phyloP scores from a whole-genome alignment of 768 basidiomycete species.

The Serendipita vermifera region DNA sequence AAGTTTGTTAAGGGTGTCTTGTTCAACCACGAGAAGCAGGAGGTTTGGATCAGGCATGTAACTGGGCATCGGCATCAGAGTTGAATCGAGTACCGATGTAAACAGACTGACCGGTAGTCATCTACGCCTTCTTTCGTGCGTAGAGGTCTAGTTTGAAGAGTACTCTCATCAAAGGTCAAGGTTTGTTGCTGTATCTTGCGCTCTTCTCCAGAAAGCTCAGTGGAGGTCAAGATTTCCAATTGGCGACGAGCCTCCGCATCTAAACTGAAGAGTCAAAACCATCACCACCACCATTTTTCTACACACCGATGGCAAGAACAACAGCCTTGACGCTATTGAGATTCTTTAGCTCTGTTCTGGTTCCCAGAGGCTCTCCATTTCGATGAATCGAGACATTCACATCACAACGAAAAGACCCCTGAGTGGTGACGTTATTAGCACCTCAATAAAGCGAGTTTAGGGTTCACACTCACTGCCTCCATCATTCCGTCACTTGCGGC shows the following conservation, averaged over 20 bases:
- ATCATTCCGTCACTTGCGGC: constrained; percentile 92
- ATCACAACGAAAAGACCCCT: constrained; percentile 93
- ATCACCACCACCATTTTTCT: neutral
- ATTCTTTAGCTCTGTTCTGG: constrained; percentile 90
- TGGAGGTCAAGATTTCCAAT: constrained; percentile 24
- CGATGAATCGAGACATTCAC: constrained; percentile 87
- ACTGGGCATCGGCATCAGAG: no score
- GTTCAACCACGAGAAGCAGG: constrained; percentile 40
- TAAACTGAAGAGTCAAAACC: constrained; percentile 23
- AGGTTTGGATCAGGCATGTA: constrained; percentile 98
- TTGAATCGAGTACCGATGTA: no score
- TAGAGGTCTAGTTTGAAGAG: constrained; percentile 65
- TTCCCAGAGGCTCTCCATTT: constrained; percentile 35
- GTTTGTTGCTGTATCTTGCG: constrained; percentile 64
- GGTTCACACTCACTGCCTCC: constrained; percentile 60
- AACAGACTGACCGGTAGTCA: constrained; percentile 45
- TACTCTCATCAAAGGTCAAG: constrained; percentile 74
- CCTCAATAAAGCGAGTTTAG: neutral
- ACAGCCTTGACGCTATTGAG: constrained; percentile 83
- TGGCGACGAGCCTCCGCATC: constrained; percentile 78
- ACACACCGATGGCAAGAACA: constrained; percentile 66
- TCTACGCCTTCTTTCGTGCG: constrained; percentile 88
- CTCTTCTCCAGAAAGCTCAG: constrained; percentile 31
- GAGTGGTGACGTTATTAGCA: constrained; percentile 11
- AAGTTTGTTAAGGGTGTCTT: neutral